Conservation (phyloP, 2,329 filamentous ascomycete genomes). For the Trichoderma sp. region DNA sequence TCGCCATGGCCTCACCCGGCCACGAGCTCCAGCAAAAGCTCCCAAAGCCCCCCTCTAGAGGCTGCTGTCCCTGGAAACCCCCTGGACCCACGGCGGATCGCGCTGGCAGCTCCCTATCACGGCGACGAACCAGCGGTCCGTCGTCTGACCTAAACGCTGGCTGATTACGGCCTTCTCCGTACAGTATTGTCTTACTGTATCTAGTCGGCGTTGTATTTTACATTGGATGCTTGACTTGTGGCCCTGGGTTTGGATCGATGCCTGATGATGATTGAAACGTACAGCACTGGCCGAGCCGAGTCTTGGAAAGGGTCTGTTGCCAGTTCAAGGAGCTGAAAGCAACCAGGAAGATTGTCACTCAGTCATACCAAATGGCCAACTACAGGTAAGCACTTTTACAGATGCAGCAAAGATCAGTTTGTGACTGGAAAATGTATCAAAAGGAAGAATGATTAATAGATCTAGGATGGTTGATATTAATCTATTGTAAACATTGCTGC, state of each 20-base stretch:
- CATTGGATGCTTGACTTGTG: not conserved
- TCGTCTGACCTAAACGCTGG: not conserved
- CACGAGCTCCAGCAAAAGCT: not conserved
- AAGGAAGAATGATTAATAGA: not conserved
- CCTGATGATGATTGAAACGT: not conserved
- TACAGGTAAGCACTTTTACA: too few species aligned
- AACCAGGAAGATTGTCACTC: too few species aligned
- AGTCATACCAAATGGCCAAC: too few species aligned
- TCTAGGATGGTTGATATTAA: too few species aligned
- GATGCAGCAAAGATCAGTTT: too few species aligned
- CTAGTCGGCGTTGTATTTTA: not conserved
- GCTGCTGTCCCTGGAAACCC: conserved; percentile 4
- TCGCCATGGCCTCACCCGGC: not conserved
- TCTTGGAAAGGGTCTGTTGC: not conserved
- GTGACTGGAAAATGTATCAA: too few species aligned
- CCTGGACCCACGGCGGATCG: conserved; percentile 24
- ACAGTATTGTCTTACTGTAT: conserved; percentile 8
- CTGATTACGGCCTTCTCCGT: conserved; percentile 13
- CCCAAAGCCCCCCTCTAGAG: not conserved
- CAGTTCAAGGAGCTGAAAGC: not conserved
- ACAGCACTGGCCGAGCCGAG: not conserved
- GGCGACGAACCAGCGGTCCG: not conserved
- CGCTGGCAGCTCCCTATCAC: not conserved
- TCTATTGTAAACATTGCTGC: not conserved
- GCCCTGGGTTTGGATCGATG: not conserved